Conservation (phyloP, 1,139 yeast species). For the Candida anutae region DNA sequence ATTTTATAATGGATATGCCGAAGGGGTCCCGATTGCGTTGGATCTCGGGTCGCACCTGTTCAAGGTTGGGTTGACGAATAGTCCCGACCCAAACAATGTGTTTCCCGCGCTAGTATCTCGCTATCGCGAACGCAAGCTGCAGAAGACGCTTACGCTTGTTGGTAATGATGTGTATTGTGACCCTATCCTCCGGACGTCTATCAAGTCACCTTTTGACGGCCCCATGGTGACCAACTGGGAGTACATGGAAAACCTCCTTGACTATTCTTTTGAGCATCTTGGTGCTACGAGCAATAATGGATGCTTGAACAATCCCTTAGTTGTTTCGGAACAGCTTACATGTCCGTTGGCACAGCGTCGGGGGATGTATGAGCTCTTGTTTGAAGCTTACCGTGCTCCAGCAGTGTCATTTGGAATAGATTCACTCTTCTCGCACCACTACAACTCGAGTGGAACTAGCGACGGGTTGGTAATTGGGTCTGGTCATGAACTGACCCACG, state of each 20-base stretch:
- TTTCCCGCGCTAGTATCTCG: constrained; percentile 69
- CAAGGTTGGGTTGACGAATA: constrained; percentile 63
- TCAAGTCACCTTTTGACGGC: constrained; percentile 83
- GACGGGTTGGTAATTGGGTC: constrained; percentile 72
- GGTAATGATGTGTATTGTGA: constrained; percentile 82
- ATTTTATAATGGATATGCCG: constrained; percentile 41
- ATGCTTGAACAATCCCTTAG: constrained; percentile 64
- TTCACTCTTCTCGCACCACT: constrained; percentile 65
- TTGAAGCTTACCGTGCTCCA: constrained; percentile 74
- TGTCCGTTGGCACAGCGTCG: constrained; percentile 63
- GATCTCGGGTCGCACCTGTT: constrained; percentile 70
- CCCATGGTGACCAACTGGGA: constrained; percentile 90
- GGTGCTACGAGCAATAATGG: constrained; percentile 52
- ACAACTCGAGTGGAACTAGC: constrained; percentile 32
- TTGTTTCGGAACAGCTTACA: constrained; percentile 75
- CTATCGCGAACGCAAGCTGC: constrained; percentile 70
- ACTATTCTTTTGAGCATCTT: constrained; percentile 74
- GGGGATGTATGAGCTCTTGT: constrained; percentile 70
- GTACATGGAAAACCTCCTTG: constrained; percentile 70
- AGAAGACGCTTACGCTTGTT: constrained; percentile 57
- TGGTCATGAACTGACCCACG: constrained; percentile 76
- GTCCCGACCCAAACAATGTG: constrained; percentile 48
- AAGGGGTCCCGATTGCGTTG: constrained; percentile 67
- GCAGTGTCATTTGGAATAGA: constrained; percentile 77
- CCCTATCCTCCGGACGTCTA: constrained; percentile 55